phyloP scores from a whole-genome alignment of 345 rosid genomes.

The Clausena lansium region DNA sequence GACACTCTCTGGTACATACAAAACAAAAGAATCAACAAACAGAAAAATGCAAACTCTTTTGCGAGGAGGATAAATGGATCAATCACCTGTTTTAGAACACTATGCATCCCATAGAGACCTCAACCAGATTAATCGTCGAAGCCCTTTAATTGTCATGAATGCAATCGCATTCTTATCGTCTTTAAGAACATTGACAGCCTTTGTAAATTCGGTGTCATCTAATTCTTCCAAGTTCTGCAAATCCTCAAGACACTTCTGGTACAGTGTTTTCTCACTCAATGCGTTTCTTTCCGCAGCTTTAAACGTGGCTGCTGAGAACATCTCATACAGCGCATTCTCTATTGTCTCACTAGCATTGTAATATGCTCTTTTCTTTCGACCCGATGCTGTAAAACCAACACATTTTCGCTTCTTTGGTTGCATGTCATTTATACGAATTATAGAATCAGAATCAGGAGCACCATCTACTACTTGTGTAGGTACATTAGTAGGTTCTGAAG shows the following conservation, averaged over 20 bases:
- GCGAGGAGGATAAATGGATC: neutral
- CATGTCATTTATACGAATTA: constrained; percentile 19
- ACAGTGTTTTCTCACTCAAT: constrained; percentile 24
- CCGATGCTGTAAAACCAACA: constrained; percentile 13
- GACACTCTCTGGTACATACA: neutral
- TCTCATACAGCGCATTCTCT: constrained; percentile 30
- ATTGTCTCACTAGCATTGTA: constrained; percentile 21
- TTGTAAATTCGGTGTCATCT: constrained; percentile 28
- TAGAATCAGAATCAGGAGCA: constrained; percentile 39
- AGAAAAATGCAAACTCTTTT: neutral
- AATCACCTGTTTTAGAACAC: neutral
- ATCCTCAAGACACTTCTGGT: constrained; percentile 38
- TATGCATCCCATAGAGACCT: constrained; percentile 29
- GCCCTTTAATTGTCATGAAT: constrained; percentile 34
- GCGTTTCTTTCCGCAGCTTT: constrained; percentile 21
- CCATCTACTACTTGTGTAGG: constrained; percentile 31
- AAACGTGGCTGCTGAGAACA: constrained; percentile 26
- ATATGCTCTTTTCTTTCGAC: constrained; percentile 23
- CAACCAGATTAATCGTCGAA: constrained; percentile 29
- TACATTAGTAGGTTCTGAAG: constrained; percentile 25
- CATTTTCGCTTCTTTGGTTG: constrained; percentile 27
- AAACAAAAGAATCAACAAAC: neutral
- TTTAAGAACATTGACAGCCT: constrained; percentile 33
- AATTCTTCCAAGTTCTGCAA: constrained; percentile 34
- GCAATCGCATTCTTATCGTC: constrained; percentile 38